Conservation (phyloP, 805 yeast species). For the Hanseniaspora singularis region DNA sequence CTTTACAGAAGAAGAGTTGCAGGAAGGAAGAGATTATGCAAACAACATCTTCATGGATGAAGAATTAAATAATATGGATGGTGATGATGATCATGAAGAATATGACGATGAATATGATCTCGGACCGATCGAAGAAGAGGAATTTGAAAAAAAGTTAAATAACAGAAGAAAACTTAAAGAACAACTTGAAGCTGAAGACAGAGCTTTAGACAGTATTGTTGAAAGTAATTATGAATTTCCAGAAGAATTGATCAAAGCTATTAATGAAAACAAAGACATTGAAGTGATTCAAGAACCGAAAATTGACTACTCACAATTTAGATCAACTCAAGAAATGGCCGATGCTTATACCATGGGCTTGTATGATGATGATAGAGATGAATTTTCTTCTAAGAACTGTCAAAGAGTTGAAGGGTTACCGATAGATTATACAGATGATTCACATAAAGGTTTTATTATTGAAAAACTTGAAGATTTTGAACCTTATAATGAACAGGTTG, state of each 20-base stretch:
- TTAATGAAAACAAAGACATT: conserved; percentile 12
- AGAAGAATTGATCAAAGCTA: conserved; percentile 7
- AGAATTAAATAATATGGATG: not conserved
- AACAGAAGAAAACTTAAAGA: not conserved
- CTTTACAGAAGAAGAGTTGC: conserved; percentile 1
- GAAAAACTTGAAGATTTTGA: conserved; percentile 45
- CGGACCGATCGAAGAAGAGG: conserved; percentile 13
- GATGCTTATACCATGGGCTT: conserved; percentile 47
- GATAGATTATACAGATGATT: conserved; percentile 8
- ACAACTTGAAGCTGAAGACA: not conserved
- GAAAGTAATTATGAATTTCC: not conserved
- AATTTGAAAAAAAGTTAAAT: conserved; percentile 4
- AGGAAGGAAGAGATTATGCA: conserved; percentile 2
- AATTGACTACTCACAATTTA: conserved; percentile 34
- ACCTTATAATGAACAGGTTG: conserved; percentile 37
- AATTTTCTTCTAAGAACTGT: conserved; percentile 23
- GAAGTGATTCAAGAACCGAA: conserved; percentile 20
- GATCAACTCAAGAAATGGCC: conserved; percentile 46
- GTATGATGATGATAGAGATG: conserved; percentile 48
- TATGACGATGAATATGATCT: conserved; percentile 1
- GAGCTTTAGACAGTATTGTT: not conserved
- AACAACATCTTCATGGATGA: conserved; percentile 7
- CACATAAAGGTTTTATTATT: conserved; percentile 35
- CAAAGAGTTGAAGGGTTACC: conserved; percentile 10
- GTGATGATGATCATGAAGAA: not conserved